Evolutionary conservation across 2,329 filamentous ascomycete species (phyloP), one percentile per base, ranked within the genome.

Genomic region (Phialophora verrucosa): DNA sequence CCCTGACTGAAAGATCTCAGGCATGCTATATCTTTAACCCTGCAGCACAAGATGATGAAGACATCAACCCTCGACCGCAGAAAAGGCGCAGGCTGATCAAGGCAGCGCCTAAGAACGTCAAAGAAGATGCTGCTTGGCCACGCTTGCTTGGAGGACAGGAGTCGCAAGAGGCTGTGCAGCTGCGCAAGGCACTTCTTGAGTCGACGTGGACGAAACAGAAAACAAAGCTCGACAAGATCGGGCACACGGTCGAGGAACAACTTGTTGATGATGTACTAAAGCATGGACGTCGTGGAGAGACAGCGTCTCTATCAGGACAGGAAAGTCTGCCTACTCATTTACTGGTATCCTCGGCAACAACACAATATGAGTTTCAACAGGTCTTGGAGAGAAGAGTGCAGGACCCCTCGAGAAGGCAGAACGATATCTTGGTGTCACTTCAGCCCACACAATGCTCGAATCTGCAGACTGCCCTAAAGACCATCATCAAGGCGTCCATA

Each of bases 61-160:
- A 65, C 23, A 51, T 63, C 35, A 64, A 71, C 31, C 62, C 79
- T 57, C 82, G 84, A 47, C 84, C 87, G 31, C 74, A 82, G 42
- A 90, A 91, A 75, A 82, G 84, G 64, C 83, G 87, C 62, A 87
- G 84, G 73, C 29, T 56, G 25, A 78, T 86, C 7, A 81, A 81
- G 80, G 62, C 79, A 69, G 6, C 65, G 5, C 42, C 68, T 25
- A 63, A 47, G 63, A 72, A 11, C 14, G 8, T 35, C 5, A 23
- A 60, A 4, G 69, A 74, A 4, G 65, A 60, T 29, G 42, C 60
- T 25, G 35, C 62, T 25, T 82, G 82, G 66, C 74, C 78, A 7
- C 74, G 77, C 7, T 75, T 82, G 23, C 71, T 81, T 25, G 75
- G 77, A 31, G 79, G 79, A 14, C 72, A 77, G 12, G 80, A 82